Evolutionary conservation across 164 flowering plant genomes (phyloP).

Genomic region (grape (Vitis vinifera)): DNA sequence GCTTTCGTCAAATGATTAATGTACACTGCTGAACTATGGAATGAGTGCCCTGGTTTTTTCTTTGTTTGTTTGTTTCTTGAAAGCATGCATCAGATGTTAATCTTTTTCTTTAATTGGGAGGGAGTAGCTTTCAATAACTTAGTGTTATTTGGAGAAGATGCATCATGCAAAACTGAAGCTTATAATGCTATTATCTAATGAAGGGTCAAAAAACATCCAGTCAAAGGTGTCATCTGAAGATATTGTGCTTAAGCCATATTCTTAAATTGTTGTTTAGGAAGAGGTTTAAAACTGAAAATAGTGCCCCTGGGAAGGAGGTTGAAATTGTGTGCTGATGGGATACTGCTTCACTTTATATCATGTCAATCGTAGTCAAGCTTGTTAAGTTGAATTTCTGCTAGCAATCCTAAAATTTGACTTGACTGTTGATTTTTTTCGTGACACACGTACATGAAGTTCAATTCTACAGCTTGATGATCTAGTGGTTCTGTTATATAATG

Average conservation of each 20-base stretch:
- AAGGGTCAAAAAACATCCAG: too few relatives aligned
- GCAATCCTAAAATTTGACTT: too few relatives aligned
- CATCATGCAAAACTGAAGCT: neutral
- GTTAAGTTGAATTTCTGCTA: too few relatives aligned
- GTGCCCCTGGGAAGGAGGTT: too few relatives aligned
- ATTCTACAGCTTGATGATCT: too few relatives aligned
- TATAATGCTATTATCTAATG: neutral
- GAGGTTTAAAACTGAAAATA: neutral
- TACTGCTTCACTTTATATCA: too few relatives aligned
- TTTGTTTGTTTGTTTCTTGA: neutral
- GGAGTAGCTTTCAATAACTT: neutral
- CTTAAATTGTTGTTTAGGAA: neutral
- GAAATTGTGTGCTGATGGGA: too few relatives aligned
- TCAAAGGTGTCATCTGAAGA: neutral
- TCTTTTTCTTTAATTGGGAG: neutral
- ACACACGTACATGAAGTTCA: too few relatives aligned
- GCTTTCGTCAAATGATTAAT: slow-evolving; percentile 97
- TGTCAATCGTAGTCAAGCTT: too few relatives aligned
- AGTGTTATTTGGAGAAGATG: neutral
- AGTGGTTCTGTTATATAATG: too few relatives aligned
- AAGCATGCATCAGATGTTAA: neutral
- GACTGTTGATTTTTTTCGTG: too few relatives aligned
- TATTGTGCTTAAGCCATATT: neutral
- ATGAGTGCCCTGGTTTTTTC: neutral
- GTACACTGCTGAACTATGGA: slow-evolving; percentile 36